These are phyloP conservation scores for baker's yeast (Saccharomyces cerevisiae) DNA, from an alignment of 805 yeast genomes.

Conservation along the genomic window DNA sequence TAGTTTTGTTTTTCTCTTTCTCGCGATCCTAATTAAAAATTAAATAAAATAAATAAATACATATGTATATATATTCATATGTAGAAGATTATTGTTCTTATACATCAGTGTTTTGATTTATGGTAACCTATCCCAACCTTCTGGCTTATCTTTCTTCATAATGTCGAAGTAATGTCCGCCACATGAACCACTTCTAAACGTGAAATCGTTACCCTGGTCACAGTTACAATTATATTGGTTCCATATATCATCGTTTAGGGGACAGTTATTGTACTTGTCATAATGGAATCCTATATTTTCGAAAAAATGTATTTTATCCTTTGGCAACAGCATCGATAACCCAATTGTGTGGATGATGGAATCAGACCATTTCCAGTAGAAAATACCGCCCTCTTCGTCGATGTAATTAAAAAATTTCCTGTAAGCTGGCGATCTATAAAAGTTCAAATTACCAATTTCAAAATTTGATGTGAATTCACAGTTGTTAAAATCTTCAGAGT, in stretches of 20 bases:
- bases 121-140: slow-evolving; percentile 45
- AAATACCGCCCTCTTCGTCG: slow-evolving; percentile 67
- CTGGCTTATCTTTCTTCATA: slow-evolving; percentile 42
- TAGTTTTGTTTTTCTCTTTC: neutral
- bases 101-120: neutral
- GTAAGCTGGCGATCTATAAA: slow-evolving; percentile 63
- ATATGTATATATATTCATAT: neutral
- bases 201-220: slow-evolving; percentile 59
- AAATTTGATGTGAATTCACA: slow-evolving; percentile 83
- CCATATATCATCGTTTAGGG: slow-evolving; percentile 53
- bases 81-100: neutral
- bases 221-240: slow-evolving; percentile 58
- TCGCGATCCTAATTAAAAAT: neutral
- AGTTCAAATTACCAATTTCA: slow-evolving; percentile 63
- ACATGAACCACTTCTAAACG: slow-evolving; percentile 60
- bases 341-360: slow-evolving; percentile 77
- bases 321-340: slow-evolving; percentile 57
- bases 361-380: slow-evolving; percentile 83
- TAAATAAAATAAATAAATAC: neutral
- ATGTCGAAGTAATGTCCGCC: slow-evolving; percentile 47
- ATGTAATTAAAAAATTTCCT: slow-evolving; percentile 52
- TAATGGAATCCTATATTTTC: slow-evolving; percentile 70
- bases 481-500: slow-evolving; percentile 41
- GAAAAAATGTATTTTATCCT: slow-evolving; percentile 56
- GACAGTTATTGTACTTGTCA: slow-evolving; percentile 64